Evolutionary conservation across 2,329 filamentous ascomycete species (phyloP), one percentile per base, ranked within the genome.

Genomic region (Aurifilum marmelostoma): DNA sequence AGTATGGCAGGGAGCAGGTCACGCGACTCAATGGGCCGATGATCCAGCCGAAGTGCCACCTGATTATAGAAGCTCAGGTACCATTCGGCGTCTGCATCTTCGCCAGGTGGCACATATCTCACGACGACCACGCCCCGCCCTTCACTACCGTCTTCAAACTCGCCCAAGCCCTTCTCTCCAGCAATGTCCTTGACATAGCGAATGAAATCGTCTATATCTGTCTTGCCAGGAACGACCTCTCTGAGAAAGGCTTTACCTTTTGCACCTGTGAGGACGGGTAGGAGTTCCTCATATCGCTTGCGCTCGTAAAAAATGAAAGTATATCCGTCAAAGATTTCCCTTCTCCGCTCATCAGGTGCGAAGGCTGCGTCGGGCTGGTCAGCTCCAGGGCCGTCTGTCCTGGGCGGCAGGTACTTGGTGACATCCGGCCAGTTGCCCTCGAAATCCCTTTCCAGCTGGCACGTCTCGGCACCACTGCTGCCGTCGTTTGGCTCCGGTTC

Each of bases 1-100:
- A 98, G 81, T 60, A 99, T 96, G 1, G 92, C 92, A 77, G 97
- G 93, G 2, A 99, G 84, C 71, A 99, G 97, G 74, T 97, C 94
- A 69, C 91, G 94, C 76, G 97, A 94, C 73, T 95, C 89, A 66
- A 97, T 90, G 2, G 94, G 89, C 4, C 93, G 88, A 77, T 97
- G 94, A 71, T 94, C 91, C 16, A 97, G 85, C 60, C 88, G 84
- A 27, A 90, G 77, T 2, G 94, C 92, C 21, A 97, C 87, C 9
- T 89, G 81, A 6, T 85, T 89, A 72, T 90, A 86, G 73, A 97
- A 90, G 1, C 88, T 81, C 21, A 86, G 83, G 70, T 88, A 92
- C 93, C 92, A 97, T 12, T 86, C 82, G 67, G 83, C 75, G 52
- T 84, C 75, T 39, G 84, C 80, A 14, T 84, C 81, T 74, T 60